Conservation (phyloP, 2,329 filamentous ascomycete genomes). For the Venturia nashicola region DNA sequence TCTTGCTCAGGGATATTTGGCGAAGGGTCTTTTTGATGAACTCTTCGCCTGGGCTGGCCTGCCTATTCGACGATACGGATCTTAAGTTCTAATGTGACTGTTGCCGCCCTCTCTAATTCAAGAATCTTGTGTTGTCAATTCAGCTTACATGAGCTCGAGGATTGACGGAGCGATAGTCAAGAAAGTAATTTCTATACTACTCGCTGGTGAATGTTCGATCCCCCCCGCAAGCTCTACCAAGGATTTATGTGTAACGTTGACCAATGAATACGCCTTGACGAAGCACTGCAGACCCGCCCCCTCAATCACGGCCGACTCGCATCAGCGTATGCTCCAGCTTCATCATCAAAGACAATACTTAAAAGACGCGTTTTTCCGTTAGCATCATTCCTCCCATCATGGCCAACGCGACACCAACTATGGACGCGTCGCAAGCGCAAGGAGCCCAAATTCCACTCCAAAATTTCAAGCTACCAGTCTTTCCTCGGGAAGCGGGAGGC, state of each 20-base stretch:
- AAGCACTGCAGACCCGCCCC: not conserved
- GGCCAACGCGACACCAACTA: not conserved
- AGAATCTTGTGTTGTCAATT: too few relatives aligned
- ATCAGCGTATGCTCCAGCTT: not conserved
- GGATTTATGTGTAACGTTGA: not conserved
- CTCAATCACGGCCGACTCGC: not conserved
- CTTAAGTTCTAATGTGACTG: not conserved
- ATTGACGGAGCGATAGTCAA: not conserved
- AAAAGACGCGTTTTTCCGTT: not conserved
- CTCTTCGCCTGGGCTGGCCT: not conserved
- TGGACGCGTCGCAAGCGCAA: slow-evolving; percentile 1
- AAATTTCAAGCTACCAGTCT: slow-evolving; percentile 32
- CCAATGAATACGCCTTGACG: not conserved
- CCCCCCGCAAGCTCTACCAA: not conserved
- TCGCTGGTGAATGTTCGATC: not conserved
- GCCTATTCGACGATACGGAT: not conserved
- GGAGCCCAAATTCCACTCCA: slow-evolving; percentile 26
- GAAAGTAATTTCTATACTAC: not conserved
- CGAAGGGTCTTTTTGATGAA: not conserved
- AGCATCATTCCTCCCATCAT: not conserved
- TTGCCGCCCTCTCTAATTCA: too few relatives aligned
- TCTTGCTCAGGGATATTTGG: not conserved
- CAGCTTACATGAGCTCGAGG: too few relatives aligned
- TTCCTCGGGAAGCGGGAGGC: slow-evolving; percentile 30
- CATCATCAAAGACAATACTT: not conserved